phyloP scores from a whole-genome alignment of 257 asterid species.

The Datura wrightii region DNA sequence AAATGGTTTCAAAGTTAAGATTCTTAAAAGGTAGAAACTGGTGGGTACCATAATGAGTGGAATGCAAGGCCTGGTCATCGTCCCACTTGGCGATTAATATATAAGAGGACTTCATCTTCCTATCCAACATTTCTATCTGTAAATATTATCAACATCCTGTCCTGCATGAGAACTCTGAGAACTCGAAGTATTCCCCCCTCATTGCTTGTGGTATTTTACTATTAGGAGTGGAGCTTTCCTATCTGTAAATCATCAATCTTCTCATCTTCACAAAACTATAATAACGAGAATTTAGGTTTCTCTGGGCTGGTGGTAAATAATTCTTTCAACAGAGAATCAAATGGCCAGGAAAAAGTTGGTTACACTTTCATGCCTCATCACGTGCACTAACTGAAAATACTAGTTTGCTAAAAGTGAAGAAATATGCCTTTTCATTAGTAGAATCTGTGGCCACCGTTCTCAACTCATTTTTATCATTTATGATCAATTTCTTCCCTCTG shows the following conservation, averaged over 20 bases:
- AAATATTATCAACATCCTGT: background rate
- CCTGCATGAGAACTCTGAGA: background rate
- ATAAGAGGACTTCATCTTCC: background rate
- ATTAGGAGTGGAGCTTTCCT: background rate
- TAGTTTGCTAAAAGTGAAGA: background rate
- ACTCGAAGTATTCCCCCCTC: background rate
- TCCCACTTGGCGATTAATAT: background rate
- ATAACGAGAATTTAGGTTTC: background rate
- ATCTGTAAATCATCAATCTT: background rate
- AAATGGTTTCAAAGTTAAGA: background rate
- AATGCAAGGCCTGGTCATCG: background rate
- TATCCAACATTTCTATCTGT: background rate
- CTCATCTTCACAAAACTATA: background rate
- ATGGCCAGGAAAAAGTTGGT: background rate
- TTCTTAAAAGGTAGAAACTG: background rate
- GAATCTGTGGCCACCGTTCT: background rate
- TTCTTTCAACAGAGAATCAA: background rate
- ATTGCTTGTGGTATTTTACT: background rate
- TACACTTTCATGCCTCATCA: background rate
- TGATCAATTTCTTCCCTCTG: conserved; percentile 32
- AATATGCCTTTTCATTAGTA: background rate
- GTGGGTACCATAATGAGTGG: background rate
- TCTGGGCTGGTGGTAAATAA: background rate
- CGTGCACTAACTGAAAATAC: conserved; percentile 19
- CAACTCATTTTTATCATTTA: background rate